Base-by-base conservation (phyloP, 2,329 filamentous ascomycete genomes). In the Fusarium phyllophilum region DNA sequence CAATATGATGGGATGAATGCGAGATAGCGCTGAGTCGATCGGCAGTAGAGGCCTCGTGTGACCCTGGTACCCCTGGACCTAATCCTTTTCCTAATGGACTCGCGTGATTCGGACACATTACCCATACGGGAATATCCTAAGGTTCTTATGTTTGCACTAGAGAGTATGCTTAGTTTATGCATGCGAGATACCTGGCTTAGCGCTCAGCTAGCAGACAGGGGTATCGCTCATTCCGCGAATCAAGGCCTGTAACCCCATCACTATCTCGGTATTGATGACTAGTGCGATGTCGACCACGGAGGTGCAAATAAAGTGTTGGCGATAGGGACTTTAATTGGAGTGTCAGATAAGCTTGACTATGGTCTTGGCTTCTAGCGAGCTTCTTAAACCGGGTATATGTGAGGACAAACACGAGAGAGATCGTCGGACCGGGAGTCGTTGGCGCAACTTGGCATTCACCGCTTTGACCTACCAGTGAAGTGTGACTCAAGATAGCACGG, bases 111-210 rank as follows among this genome's bases (percentile, higher is more conserved):
- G 67, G 67, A 24, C 51, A 33, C 46, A 70, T 60, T 70, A 33
- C 67, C 66, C n/a, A 59, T 70, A 54, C 46, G 46, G 67, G 67
- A 70, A 70, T 49, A 49, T 70, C 18, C 49, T 18, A 41, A 70
- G 67, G 67, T 59, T 49, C 67, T 70, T 70, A 70, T 70, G 67
- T 70, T 46, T 58, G 41, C 34, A 60, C 66, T 70, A 70, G n/a
- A 39, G 41, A 54, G 46, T 70, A 70, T 70, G 67, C 67, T 70
- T 70, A 46, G 44, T 66, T 70, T 70, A 70, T 70, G 67, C 67
- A 66, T 66, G 67, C 66, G 24, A 15, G 36, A 59, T 44, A 42
- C 66, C 46, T 59, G 20, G 46, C 33, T 55, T 70, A 66, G 67
- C 66, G 66, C 31, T 39, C 41, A 29, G n/a, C 59, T 66, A 52